A percentile compares a stretch with the other conserved stretches of the same genome.
These are phyloP conservation scores for Rhizoclosmatium globosum DNA, from an alignment of 192 early-diverging fungal species.

Conservation along the genomic window DNA sequence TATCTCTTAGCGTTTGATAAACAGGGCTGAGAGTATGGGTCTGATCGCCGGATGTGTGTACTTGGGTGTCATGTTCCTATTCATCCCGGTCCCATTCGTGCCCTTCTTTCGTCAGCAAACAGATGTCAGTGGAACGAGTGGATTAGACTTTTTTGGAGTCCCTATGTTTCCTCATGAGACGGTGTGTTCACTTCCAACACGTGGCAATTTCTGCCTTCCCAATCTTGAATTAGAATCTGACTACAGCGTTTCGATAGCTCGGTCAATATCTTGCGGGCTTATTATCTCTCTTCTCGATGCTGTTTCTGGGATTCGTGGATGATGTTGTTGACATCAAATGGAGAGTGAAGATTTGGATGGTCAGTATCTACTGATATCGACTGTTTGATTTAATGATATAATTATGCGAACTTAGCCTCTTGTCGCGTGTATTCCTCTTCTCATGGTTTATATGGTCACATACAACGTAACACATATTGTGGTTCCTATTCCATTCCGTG, in stretches of 20 bases:
- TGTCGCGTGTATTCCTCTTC: conserved; percentile 89
- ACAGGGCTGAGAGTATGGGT: conserved; percentile 96
- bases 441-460: conserved; percentile 94
- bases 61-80: conserved; percentile 85
- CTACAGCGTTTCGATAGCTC: conserved; percentile 56
- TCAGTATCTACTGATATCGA: neutral
- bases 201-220: conserved; percentile 10
- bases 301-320: conserved; percentile 97
- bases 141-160: conserved; percentile 45
- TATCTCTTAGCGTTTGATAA: neutral
- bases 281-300: conserved; percentile 93
- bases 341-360: conserved; percentile 93
- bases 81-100: conserved; percentile 95
- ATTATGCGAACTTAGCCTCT: conserved; percentile 59
- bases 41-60: conserved; percentile 89
- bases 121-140: conserved; percentile 33
- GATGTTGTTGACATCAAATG: conserved; percentile 96
- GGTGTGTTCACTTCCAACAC: conserved; percentile 48
- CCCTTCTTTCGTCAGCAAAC: conserved; percentile 69
- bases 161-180: conserved; percentile 75
- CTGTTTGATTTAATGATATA: neutral
- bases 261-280: conserved; percentile 92
- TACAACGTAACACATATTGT: conserved; percentile 86
- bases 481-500: conserved; percentile 83
- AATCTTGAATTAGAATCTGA: neutral